Evolutionary conservation across 352 stramenopile species (phyloP), one percentile per base, ranked within the genome.

Genomic region (Globisporangium nagaii): DNA sequence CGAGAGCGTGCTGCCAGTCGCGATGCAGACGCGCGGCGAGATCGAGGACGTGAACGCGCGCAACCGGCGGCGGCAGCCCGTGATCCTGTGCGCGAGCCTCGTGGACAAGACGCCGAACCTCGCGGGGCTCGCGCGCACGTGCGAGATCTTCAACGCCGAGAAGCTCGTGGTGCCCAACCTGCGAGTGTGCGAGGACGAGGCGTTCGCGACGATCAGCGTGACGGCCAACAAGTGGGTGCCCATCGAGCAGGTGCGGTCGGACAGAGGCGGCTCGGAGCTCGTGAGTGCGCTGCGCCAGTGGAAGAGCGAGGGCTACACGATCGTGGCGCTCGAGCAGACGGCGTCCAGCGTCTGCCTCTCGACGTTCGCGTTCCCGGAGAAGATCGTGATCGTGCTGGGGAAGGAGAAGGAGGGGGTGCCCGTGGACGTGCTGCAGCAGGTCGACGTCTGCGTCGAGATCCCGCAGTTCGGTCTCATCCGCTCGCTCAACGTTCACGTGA

Each of bases 401-500:
- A 95, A 96, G 52, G 96, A 99, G 71, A 98, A 98, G 57, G 91
- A 98, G 68, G 96, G 96, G 0, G 96, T 99, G 20, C 95, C 96
- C 0, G 87, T 98, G 12, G 83, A 98, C 45, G 84, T 98, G 35
- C 73, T 99, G 9, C 85, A 98, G 54, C 71, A 90, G 31, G 89
- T 98, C n/a, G 96, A 99, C 60, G 65, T 93, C 17, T 98, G 96
- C 57, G 88, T 98, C 24, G 96, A 99, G 70, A 98, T 99, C 67
- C 96, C 96, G 17, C 96, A 99, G 64, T 88, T 98, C 46, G 96
- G 96, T 1, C 88, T 99, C 37, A 97, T 98, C 47, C 83, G 96
- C 7, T 98, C 88, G 44, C 82, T 99, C 27, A 99, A 99, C 59
- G 96, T 98, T 40, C 96, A 99, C 63, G 96, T 99, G 20, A 97